Percentiles rank a stretch among this genome's conserved stretches.
Evolutionary conservation across 1,284 basidiomycete species (phyloP).

Genomic region (Phlebopus sp.): DNA sequence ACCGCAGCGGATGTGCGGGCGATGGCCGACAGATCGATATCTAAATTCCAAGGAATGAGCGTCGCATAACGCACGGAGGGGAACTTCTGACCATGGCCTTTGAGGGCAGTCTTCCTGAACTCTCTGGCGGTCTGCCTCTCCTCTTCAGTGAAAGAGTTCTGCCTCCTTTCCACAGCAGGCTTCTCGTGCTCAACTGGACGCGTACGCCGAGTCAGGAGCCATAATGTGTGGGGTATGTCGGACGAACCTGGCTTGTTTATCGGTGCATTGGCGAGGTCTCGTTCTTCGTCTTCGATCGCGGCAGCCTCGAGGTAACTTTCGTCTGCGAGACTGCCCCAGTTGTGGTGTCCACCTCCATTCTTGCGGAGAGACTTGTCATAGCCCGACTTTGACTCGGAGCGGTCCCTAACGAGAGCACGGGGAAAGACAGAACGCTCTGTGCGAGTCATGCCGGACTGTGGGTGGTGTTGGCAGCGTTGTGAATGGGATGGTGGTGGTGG

Average conservation of each 20-base stretch:
- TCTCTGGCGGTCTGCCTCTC: constrained; percentile 63
- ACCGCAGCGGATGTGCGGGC: constrained; percentile 79
- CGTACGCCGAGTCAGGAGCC: constrained; percentile 14
- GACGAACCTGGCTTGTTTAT: constrained; percentile 22
- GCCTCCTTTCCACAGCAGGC: constrained; percentile 30
- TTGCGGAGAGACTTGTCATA: constrained; percentile 74
- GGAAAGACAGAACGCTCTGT: constrained; percentile 73
- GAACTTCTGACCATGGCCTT: constrained; percentile 47
- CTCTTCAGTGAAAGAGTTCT: constrained; percentile 54
- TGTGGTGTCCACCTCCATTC: constrained; percentile 75
- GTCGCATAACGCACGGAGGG: background rate
- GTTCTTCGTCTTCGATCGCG: constrained; percentile 49
- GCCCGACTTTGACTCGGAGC: constrained; percentile 74
- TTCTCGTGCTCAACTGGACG: constrained; percentile 25
- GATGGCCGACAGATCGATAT: constrained; percentile 71
- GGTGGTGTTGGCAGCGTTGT: constrained; percentile 3
- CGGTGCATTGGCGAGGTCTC: constrained; percentile 38
- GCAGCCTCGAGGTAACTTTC: constrained; percentile 58
- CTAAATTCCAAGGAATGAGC: constrained; percentile 28
- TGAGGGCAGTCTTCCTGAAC: constrained; percentile 67
- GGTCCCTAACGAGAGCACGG: constrained; percentile 75
- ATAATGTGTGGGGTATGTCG: constrained; percentile 13
- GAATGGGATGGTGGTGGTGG: background rate
- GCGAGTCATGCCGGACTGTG: constrained; percentile 60
- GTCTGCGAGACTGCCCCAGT: constrained; percentile 75